These are phyloP conservation scores for Daphne laureola DNA, from an alignment of 441 rosid genomes.

Conservation along the genomic window DNA sequence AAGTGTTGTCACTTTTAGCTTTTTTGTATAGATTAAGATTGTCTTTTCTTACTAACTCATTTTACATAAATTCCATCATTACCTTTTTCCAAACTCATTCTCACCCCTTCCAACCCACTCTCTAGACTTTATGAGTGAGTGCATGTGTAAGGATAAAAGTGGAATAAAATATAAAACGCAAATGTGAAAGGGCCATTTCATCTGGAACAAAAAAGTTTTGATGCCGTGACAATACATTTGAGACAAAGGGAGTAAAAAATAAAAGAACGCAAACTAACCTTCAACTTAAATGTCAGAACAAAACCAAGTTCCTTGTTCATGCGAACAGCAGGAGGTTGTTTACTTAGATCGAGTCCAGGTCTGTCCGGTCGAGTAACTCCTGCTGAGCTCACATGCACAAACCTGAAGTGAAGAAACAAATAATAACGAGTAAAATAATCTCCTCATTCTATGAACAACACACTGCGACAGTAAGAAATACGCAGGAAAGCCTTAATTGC, in stretches of 20 bases:
- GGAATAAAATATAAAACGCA: too few relatives aligned
- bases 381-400: slow-evolving; percentile 86
- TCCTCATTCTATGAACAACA: neutral
- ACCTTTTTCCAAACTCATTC: too few relatives aligned
- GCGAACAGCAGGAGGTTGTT: slow-evolving; percentile 91
- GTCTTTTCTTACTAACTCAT: too few relatives aligned
- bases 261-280: slow-evolving; percentile 29
- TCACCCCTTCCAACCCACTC: too few relatives aligned
- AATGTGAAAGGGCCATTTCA: too few relatives aligned
- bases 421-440: neutral
- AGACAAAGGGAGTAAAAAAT: too few relatives aligned
- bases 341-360: slow-evolving; percentile 85
- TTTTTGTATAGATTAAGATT: too few relatives aligned
- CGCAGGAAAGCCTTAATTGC: neutral
- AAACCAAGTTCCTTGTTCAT: slow-evolving; percentile 87
- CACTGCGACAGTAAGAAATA: neutral
- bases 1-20: too few relatives aligned
- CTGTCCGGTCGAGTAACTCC: slow-evolving; percentile 92
- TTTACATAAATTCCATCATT: too few relatives aligned
- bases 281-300: slow-evolving; percentile 79
- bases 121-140: too few relatives aligned
- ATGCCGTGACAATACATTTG: too few relatives aligned
- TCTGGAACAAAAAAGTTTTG: too few relatives aligned
- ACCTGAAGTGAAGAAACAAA: slow-evolving; percentile 32
- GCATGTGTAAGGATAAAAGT: neutral